Evolutionary conservation across 176 grass and related monocot genomes (phyloP), one percentile per base, ranked within the genome.

Genomic region (Triticum timopheevii): DNA sequence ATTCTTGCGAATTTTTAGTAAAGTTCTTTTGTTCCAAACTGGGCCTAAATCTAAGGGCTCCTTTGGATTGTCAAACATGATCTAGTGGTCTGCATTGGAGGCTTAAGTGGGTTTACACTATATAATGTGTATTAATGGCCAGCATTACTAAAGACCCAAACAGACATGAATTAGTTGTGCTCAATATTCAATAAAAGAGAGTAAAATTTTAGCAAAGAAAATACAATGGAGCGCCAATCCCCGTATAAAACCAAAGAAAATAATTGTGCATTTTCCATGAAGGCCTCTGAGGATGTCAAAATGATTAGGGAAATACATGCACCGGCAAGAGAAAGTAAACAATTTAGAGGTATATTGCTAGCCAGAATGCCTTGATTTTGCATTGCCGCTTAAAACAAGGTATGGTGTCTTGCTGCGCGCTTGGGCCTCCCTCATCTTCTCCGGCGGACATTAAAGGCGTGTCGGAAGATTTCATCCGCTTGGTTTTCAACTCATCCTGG

Each of bases 341-440:
- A 85, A 33, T 49, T 30, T 77, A 47, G 30, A 90, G 52, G 31
- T 50, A 40, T 40, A 54, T 73, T 15, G 61, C 16, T 28, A 78
- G 15, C 33, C 81, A 56, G 17, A 5, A 24, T 93, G 96, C 94
- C 94, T 82, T 31, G 31, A 31, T 31, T 31, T 31, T 31, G 31
- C 31, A 31, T 94, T 84, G 70, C 90, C 90, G 49, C 88, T 96
- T 77, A 98, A 80, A 78, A 98, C 76, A 67, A 98, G 86, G 63
- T 93, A 96, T 62, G 92, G 94, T 80, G 88, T 90, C 84, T 93
- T 77, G 77, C 85, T 80, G 12, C 44, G 86, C 54, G 92, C 88
- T 86, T 96, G 96, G 71, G 93, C 88, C 89, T 93, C 93, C 67
- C 92, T 94, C 94, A 93, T 96, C 82, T 91, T 99, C 87, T 96